Evolutionary conservation across 2,329 filamentous ascomycete genomes (phyloP).

Genomic region (Xylaria sp.): DNA sequence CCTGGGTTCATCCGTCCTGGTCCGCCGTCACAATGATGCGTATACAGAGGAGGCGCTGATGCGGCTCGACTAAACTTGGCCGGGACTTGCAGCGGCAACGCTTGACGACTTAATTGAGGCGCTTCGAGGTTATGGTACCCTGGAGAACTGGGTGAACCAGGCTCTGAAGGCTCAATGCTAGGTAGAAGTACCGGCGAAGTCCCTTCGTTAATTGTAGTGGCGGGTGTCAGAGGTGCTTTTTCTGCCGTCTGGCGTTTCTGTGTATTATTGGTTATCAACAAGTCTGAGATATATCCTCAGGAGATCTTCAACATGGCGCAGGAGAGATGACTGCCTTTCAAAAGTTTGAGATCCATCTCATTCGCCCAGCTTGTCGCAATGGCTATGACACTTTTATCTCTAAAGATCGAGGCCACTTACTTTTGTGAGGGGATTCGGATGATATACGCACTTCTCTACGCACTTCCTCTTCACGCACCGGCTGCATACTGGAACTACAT

Average conservation of each 20-base stretch:
- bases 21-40: conserved; percentile 36
- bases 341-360: conserved; percentile 9
- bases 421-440: conserved; percentile 50
- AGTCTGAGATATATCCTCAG: neutral
- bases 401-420: conserved; percentile 38
- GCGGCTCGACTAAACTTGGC: conserved; percentile 45
- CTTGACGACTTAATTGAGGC: conserved; percentile 12
- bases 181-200: conserved; percentile 32
- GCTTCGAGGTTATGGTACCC: conserved; percentile 21
- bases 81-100: conserved; percentile 31
- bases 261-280: conserved; percentile 20
- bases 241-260: conserved; percentile 40
- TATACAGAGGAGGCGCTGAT: conserved; percentile 47
- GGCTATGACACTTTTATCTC: conserved; percentile 1
- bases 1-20: conserved; percentile 43
- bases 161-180: conserved; percentile 41
- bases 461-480: conserved; percentile 49
- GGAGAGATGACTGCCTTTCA: neutral
- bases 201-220: conserved; percentile 37
- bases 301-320: neutral
- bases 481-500: conserved; percentile 50
- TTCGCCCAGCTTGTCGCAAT: neutral
- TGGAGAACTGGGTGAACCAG: conserved; percentile 14
- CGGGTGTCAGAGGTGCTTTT: conserved; percentile 41
- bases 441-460: conserved; percentile 49